Conservation (phyloP, 306 rosid species). For the Dalbergia oliveri region DNA sequence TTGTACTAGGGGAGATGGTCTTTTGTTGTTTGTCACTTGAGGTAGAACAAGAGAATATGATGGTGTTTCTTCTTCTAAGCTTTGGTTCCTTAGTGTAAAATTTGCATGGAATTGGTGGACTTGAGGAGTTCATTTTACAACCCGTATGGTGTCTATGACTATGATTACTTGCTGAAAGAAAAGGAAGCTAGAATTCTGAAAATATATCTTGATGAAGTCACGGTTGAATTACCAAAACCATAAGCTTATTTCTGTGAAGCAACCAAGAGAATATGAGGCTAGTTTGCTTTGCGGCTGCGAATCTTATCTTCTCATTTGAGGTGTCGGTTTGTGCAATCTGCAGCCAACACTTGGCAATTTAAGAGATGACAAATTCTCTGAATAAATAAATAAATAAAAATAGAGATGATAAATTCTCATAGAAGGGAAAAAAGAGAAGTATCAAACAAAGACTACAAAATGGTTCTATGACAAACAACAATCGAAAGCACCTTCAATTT, state of each 20-base stretch:
- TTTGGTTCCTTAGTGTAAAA: conserved; percentile 49
- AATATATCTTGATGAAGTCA: conserved; percentile 33
- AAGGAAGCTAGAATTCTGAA: conserved; percentile 33
- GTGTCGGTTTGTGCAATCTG: conserved; percentile 12
- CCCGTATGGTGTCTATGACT: conserved; percentile 53
- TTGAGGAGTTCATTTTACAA: conserved; percentile 63
- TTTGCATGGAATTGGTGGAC: conserved; percentile 59
- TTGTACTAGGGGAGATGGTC: conserved; percentile 28
- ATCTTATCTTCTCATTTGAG: conserved; percentile 58
- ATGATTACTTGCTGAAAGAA: conserved; percentile 17
- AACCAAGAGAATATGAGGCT: conserved; percentile 51
- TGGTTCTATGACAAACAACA: not conserved
- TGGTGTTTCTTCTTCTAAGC: conserved; percentile 49
- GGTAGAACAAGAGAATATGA: conserved; percentile 58
- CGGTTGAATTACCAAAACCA: conserved; percentile 36
- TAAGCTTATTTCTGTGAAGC: not conserved
- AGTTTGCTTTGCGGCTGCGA: conserved; percentile 43
- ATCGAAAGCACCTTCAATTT: too few species aligned
- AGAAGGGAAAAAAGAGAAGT: too few species aligned
- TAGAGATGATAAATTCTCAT: not conserved
- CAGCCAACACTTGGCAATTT: conserved; percentile 37
- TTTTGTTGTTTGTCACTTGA: conserved; percentile 46
- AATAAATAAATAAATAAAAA: not conserved
- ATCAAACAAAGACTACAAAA: too few species aligned
- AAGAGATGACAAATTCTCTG: not conserved